phyloP scores from a whole-genome alignment of 2,329 filamentous ascomycete genomes.

The Alternaria novae-zelandiae region DNA sequence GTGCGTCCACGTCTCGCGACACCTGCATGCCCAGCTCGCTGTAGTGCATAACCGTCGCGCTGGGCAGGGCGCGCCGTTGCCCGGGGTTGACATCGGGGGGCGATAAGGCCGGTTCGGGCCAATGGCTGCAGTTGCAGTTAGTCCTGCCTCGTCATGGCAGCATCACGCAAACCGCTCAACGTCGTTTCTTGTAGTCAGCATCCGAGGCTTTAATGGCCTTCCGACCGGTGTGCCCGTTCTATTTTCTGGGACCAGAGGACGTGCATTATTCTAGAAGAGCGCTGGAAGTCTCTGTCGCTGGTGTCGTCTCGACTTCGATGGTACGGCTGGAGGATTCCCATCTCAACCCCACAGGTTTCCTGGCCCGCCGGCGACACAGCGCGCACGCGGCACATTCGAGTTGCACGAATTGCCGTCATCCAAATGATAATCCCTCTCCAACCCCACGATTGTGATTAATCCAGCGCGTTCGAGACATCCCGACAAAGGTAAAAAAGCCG shows the following conservation, averaged over 20 bases:
- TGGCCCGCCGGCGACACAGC: conserved; percentile 11
- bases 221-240: conserved; percentile 15
- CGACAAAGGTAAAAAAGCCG: conserved; percentile 29
- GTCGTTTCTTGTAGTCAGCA: conserved; percentile 39
- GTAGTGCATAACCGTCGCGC: neutral
- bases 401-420: conserved; percentile 19
- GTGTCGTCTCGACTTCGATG: neutral
- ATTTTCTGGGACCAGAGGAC: conserved; percentile 4
- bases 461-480: conserved; percentile 7
- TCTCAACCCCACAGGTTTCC: conserved; percentile 29
- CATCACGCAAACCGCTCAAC: conserved; percentile 22
- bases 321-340: conserved; percentile 17
- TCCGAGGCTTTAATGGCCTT: conserved; percentile 9
- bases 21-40: conserved; percentile 20
- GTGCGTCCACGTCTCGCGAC: conserved; percentile 16
- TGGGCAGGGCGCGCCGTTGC: conserved; percentile 11
- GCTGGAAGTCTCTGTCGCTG: neutral
- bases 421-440: conserved; percentile 15
- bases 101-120: conserved; percentile 34
- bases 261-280: conserved; percentile 14
- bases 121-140: conserved; percentile 25
- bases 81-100: conserved; percentile 25
- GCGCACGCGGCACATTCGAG: conserved; percentile 5
- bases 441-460: conserved; percentile 38
- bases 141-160: conserved; percentile 33